Percentiles rank a stretch among this genome's conserved stretches.
Conservation (phyloP, 345 rosid genomes). For the Brassica rapa region DNA sequence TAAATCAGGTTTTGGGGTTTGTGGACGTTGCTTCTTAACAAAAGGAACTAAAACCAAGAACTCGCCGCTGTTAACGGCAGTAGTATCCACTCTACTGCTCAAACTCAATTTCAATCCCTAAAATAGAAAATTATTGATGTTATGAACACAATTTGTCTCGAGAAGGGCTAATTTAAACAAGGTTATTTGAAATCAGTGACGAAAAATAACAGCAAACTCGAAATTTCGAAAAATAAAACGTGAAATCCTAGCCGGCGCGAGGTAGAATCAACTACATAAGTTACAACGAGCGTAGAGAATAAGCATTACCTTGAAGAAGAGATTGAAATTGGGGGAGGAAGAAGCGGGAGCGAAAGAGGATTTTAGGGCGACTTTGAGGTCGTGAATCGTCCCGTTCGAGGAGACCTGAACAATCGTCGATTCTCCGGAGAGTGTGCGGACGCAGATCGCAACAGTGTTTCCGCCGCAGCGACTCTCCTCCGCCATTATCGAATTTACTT, state of each 20-base stretch:
- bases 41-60: conserved; percentile 71
- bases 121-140: neutral
- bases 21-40: conserved; percentile 57
- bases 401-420: conserved; percentile 46
- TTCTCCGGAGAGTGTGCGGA: conserved; percentile 68
- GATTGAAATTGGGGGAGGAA: conserved; percentile 67
- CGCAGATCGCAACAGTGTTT: conserved; percentile 47
- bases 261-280: neutral
- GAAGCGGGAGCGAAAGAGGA: conserved; percentile 65
- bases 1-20: conserved; percentile 41
- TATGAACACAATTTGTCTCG: no score
- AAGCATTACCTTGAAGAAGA: conserved; percentile 68
- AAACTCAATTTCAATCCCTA: conserved; percentile 68
- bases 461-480: conserved; percentile 42
- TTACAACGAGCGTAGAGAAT: neutral
- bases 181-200: conserved; percentile 8
- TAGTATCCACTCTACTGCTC: conserved; percentile 44
- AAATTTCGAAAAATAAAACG: neutral
- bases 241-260: neutral
- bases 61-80: conserved; percentile 48
- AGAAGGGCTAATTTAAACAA: neutral
- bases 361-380: conserved; percentile 61
- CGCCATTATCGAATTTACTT: conserved; percentile 22
- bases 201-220: neutral
- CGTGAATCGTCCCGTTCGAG: conserved; percentile 44